Base-by-base conservation (phyloP, 2,329 filamentous ascomycete genomes). In the Exophiala calicioides region DNA sequence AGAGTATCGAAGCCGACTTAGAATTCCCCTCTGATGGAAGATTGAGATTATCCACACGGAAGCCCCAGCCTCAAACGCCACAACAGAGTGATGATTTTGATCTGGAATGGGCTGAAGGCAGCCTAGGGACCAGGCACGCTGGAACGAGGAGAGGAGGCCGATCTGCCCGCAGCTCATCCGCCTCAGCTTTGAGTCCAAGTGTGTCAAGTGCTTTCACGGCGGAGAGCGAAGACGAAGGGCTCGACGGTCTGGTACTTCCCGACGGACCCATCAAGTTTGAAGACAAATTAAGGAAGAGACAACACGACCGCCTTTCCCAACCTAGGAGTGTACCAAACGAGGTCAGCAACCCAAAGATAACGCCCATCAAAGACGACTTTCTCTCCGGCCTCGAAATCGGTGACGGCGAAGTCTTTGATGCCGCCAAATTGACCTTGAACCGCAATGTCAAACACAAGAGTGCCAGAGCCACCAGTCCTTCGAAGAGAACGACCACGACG, bases 211-310 rank as follows among this genome's bases (percentile, higher is more conserved):
- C 88, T 55, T 83, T 95, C 58, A 95, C 90, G 1, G 80, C 82
- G 7, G 93, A 96, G 71, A 97, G 90, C 62, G 91, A 96, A 63
- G 90, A 95, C 58, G 91, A 97, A 66, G 86, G 87, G 5, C 79
- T 97, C 50, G 88, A 93, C 51, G 91, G 91, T n/a, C 77, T 98
- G 10, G 75, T 95, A 15, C 75, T 97, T 13, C 93, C 93, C 0
- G 78, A 80, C 43, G 90, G 90, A 1, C 88, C 88, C 15, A 75
- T 98, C 41, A 84, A 95, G 66, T 86, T 97, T 60, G 80, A 81
- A 30, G 84, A 89, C 55, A 83, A 89, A 41, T 73, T 97, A 31
- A 84, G 85, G 59, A 84, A 82, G 62, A 79, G 86, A 52, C 82
- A 86, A 61, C 79, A 73, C 38, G 65, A 68, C 15, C 71, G 74